phyloP scores from a whole-genome alignment of 2,329 filamentous ascomycete species.

The Thelonectria discophora region DNA sequence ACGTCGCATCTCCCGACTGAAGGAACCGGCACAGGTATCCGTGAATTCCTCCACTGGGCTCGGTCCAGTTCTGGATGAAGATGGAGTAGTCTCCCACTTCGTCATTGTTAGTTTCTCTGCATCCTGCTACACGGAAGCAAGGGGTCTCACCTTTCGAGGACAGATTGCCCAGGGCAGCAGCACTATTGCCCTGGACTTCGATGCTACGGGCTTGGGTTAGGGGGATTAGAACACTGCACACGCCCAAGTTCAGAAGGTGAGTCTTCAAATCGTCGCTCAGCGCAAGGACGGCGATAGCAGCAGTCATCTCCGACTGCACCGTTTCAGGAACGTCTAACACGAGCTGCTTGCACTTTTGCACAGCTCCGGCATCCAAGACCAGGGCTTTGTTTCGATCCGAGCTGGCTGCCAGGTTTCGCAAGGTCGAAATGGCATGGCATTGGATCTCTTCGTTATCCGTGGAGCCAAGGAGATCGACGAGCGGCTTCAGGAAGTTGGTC shows the following conservation, averaged over 20 bases:
- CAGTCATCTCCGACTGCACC: slow-evolving; percentile 99
- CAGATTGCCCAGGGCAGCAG: slow-evolving; percentile 91
- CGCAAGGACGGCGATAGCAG: slow-evolving; percentile 96
- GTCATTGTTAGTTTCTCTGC: slow-evolving; percentile 18
- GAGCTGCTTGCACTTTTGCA: slow-evolving; percentile 98
- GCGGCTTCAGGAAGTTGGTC: slow-evolving; percentile 90
- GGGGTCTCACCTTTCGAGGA: slow-evolving; percentile 85
- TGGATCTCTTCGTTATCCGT: slow-evolving; percentile 99
- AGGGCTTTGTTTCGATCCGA: slow-evolving; percentile 98
- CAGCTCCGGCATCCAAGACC: slow-evolving; percentile 94
- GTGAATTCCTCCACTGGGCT: slow-evolving; percentile 93
- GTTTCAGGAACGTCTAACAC: slow-evolving; percentile 92
- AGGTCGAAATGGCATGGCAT: slow-evolving; percentile 96
- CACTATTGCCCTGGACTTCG: slow-evolving; percentile 98
- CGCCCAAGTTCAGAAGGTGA: slow-evolving; percentile 87
- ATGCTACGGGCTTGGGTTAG: slow-evolving; percentile 95
- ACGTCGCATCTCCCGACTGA: slow-evolving; percentile 92
- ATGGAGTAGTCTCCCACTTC: slow-evolving; percentile 95
- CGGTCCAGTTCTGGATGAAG: slow-evolving; percentile 92
- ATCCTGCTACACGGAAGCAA: not conserved
- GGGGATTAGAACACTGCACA: slow-evolving; percentile 96
- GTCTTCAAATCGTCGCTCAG: slow-evolving; percentile 95
- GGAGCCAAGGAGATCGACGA: slow-evolving; percentile 92
- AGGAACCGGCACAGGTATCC: slow-evolving; percentile 94
- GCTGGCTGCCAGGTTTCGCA: slow-evolving; percentile 94